Conservation (phyloP, 352 stramenopile species). For the Peronospora destructor region DNA sequence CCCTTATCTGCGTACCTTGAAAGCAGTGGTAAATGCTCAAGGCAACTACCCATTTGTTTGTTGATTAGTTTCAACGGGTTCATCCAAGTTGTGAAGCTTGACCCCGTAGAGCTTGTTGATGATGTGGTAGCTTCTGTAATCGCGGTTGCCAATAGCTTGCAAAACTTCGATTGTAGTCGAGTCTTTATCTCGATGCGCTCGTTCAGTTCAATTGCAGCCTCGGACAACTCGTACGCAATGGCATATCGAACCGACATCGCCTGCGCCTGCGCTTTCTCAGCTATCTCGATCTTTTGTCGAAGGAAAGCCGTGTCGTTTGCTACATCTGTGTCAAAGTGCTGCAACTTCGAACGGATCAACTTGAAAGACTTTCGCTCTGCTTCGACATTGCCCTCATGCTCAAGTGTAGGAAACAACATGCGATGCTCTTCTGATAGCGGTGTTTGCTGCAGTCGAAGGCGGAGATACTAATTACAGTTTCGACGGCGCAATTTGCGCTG, state of each 20-base stretch:
- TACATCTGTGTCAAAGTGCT: conserved; percentile 56
- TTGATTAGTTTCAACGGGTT: conserved; percentile 59
- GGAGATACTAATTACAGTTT: conserved; percentile 51
- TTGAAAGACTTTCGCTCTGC: conserved; percentile 41
- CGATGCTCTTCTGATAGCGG: conserved; percentile 56
- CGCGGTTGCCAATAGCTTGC: conserved; percentile 33
- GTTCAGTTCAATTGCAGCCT: conserved; percentile 54
- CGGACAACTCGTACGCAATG: conserved; percentile 55
- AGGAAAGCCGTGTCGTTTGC: conserved; percentile 64
- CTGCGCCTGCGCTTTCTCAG: conserved; percentile 48
- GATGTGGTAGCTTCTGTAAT: conserved; percentile 44
- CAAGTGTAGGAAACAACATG: conserved; percentile 66
- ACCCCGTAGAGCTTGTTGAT: conserved; percentile 23
- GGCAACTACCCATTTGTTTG: conserved; percentile 47
- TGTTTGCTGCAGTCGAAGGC: conserved; percentile 52
- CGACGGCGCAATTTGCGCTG: background rate
- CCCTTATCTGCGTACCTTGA: conserved; percentile 20
- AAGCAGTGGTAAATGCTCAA: conserved; percentile 42
- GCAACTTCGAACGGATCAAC: conserved; percentile 53
- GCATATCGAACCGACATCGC: conserved; percentile 45
- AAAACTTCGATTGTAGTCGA: conserved; percentile 40
- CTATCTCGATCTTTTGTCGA: conserved; percentile 69
- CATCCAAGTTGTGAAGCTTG: conserved; percentile 24
- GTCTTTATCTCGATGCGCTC: conserved; percentile 44
- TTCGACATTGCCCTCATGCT: conserved; percentile 27